Evolutionary conservation across 1,139 yeast species (phyloP).

Genomic region (Blastobotrys elegans): DNA sequence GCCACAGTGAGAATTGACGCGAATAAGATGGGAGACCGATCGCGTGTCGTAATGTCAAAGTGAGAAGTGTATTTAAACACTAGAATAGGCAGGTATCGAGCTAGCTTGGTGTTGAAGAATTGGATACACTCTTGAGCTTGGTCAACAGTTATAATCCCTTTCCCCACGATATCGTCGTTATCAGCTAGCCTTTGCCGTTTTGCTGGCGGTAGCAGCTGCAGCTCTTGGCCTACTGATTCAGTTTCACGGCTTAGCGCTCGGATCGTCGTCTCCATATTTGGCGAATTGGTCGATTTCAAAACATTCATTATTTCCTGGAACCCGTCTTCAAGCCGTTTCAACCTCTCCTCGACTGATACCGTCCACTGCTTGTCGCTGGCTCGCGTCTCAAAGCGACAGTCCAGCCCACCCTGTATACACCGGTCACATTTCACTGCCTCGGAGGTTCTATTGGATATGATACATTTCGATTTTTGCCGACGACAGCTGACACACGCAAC

Average conservation of each 20-base stretch:
- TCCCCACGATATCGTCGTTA: conserved; percentile 10
- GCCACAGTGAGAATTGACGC: conserved; percentile 23
- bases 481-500: conserved; percentile 25
- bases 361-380: conserved; percentile 21
- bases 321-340: conserved; percentile 18
- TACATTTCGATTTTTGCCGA: conserved; percentile 23
- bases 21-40: conserved; percentile 23
- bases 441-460: conserved; percentile 16
- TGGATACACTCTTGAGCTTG: conserved; percentile 21
- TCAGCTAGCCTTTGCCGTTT: conserved; percentile 7
- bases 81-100: conserved; percentile 24
- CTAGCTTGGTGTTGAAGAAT: conserved; percentile 21
- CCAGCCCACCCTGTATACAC: conserved; percentile 20
- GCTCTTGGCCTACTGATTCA: not conserved
- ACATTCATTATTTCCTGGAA: conserved; percentile 15
- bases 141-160: conserved; percentile 12
- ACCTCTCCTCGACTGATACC: conserved; percentile 18
- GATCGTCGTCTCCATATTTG: conserved; percentile 1
- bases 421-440: conserved; percentile 24
- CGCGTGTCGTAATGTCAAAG: conserved; percentile 18
- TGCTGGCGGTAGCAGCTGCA: conserved; percentile 8
- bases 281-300: conserved; percentile 4
- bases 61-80: conserved; percentile 23
- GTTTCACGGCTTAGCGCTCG: not conserved
- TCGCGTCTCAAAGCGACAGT: conserved; percentile 22